Evolutionary conservation across 208 protist genomes (phyloP).

Genomic region (Trypanosoma cruzi): DNA sequence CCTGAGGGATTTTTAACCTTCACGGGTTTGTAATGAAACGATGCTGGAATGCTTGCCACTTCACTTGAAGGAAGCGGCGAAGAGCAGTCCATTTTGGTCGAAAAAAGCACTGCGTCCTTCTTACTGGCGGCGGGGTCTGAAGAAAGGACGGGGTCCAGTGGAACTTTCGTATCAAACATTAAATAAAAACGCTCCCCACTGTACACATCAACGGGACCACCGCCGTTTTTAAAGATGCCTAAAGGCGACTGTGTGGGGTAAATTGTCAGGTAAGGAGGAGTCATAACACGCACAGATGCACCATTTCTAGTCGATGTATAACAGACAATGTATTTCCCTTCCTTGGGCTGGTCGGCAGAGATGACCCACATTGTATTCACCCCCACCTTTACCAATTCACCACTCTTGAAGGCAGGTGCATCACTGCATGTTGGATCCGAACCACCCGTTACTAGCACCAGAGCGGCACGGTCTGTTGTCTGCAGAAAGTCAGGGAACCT

Average conservation of each 20-base stretch:
- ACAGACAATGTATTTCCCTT: slow-evolving; percentile 77
- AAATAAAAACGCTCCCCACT: slow-evolving; percentile 83
- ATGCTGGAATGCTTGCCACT: slow-evolving; percentile 53
- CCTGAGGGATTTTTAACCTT: slow-evolving; percentile 30
- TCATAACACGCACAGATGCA: slow-evolving; percentile 53
- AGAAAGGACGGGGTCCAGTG: slow-evolving; percentile 47
- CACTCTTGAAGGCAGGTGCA: slow-evolving; percentile 22
- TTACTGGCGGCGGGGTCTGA: slow-evolving; percentile 12
- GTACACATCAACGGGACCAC: slow-evolving; percentile 37
- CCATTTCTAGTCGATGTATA: slow-evolving; percentile 67
- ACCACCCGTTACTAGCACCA: slow-evolving; percentile 36
- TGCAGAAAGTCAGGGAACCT: slow-evolving; percentile 43
- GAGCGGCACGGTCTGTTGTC: slow-evolving; percentile 53
- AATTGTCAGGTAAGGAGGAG: slow-evolving; percentile 53
- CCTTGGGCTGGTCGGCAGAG: slow-evolving; percentile 27
- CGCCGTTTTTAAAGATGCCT: slow-evolving; percentile 60
- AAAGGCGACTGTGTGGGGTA: slow-evolving; percentile 69
- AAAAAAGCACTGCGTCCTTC: slow-evolving; percentile 62
- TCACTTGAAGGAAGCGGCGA: slow-evolving; percentile 26
- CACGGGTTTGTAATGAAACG: slow-evolving; percentile 72
- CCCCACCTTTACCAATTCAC: slow-evolving; percentile 13
- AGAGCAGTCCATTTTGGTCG: slow-evolving; percentile 40
- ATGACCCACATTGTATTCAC: slow-evolving; percentile 75
- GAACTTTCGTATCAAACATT: slow-evolving; percentile 73
- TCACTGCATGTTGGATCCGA: slow-evolving; percentile 9